Conservation (phyloP, 129 eudicot genomes). For the Mikania micrantha region DNA sequence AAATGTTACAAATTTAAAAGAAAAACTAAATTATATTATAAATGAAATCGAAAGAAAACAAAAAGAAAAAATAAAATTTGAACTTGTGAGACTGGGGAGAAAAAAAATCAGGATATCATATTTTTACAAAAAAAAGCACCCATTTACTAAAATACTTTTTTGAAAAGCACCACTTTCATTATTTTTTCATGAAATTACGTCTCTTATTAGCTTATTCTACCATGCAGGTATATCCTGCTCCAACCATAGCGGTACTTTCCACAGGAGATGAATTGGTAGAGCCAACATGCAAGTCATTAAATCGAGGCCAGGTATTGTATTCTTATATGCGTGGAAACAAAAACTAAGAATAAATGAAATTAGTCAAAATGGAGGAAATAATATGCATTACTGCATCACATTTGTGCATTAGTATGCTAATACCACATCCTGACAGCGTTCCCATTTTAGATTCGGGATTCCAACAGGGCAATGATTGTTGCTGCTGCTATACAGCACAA, state of each 20-base stretch:
- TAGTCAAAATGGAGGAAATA: not conserved
- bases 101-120: not conserved
- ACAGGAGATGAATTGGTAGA: slow-evolving; percentile 98
- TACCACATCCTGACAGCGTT: slow-evolving; percentile 2
- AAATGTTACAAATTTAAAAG: too few relatives aligned
- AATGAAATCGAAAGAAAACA: too few relatives aligned
- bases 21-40: too few relatives aligned
- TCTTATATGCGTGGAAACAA: not conserved
- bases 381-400: not conserved
- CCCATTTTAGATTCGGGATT: slow-evolving; percentile 75
- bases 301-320: slow-evolving; percentile 79
- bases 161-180: not conserved
- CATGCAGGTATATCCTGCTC: slow-evolving; percentile 71
- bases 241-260: slow-evolving; percentile 77
- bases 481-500: slow-evolving; percentile 73
- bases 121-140: too few relatives aligned
- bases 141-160: too few relatives aligned
- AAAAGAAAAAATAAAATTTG: too few relatives aligned
- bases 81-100: too few relatives aligned
- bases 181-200: not conserved
- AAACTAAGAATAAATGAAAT: not conserved
- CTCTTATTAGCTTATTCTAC: slow-evolving; percentile 5
- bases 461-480: slow-evolving; percentile 88
- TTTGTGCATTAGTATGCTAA: not conserved
- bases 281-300: slow-evolving; percentile 51